Percentiles rank a stretch among this genome's conserved stretches.
Evolutionary conservation across 495 filamentous ascomycete species (phyloP).

Genomic region (Aspergillus hancockii): DNA sequence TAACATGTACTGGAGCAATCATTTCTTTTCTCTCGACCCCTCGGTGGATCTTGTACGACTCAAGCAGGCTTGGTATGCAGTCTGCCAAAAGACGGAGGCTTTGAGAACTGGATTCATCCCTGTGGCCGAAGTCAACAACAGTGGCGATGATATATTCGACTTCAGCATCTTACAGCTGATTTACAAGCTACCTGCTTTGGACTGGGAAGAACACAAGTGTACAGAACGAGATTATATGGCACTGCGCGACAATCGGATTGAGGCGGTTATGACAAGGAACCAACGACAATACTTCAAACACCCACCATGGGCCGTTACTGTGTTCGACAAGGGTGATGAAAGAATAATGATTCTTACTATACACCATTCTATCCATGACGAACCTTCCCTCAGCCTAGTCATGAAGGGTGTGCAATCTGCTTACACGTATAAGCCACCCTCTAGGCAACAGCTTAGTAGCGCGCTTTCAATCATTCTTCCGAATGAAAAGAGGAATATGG

Average conservation of each 20-base stretch:
- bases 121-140: conserved; percentile 19
- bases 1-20: conserved; percentile 40
- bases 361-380: conserved; percentile 39
- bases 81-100: conserved; percentile 60
- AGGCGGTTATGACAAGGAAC: conserved; percentile 25
- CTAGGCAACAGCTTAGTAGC: conserved; percentile 27
- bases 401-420: conserved; percentile 27
- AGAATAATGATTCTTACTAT: conserved; percentile 32
- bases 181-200: conserved; percentile 24
- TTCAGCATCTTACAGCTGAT: conserved; percentile 35
- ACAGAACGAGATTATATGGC: conserved; percentile 14
- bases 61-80: conserved; percentile 57
- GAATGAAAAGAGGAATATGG: conserved; percentile 11
- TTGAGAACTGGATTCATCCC: conserved; percentile 66
- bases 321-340: conserved; percentile 23
- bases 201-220: conserved; percentile 27
- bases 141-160: neutral
- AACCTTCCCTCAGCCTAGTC: conserved; percentile 31
- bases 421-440: conserved; percentile 26
- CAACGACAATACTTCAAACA: conserved; percentile 27
- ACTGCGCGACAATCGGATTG: conserved; percentile 15
- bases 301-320: conserved; percentile 34
- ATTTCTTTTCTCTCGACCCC: conserved; percentile 39
- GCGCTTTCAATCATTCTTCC: conserved; percentile 26
- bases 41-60: conserved; percentile 54